These are phyloP conservation scores for Delonix regia DNA, from an alignment of 306 rosid genomes.

Conservation along the genomic window DNA sequence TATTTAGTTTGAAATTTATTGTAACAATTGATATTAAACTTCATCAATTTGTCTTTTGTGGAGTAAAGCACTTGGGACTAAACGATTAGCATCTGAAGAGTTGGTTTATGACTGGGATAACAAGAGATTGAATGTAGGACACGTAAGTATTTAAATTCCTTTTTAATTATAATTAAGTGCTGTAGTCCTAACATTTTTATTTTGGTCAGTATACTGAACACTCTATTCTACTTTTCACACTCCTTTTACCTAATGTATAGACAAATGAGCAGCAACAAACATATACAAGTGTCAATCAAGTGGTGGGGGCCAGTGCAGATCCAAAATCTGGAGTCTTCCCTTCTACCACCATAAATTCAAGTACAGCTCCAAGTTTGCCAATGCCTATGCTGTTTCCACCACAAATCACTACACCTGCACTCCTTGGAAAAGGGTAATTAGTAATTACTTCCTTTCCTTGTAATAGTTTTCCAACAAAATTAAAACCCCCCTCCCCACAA, in stretches of 20 bases:
- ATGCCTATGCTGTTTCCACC: constrained; percentile 56
- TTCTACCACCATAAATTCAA: constrained; percentile 49
- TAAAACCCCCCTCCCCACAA: too few species aligned
- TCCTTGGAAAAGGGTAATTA: constrained; percentile 89
- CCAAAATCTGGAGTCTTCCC: constrained; percentile 54
- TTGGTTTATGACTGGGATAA: constrained; percentile 81
- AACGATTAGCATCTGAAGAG: constrained; percentile 91
- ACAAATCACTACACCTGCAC: constrained; percentile 59
- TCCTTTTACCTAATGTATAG: background rate
- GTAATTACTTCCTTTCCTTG: constrained; percentile 49
- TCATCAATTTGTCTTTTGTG: constrained; percentile 28
- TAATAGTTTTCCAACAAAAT: background rate
- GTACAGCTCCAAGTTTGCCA: constrained; percentile 53
- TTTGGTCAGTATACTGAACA: background rate
- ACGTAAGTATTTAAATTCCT: constrained; percentile 55
- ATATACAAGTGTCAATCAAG: constrained; percentile 16
- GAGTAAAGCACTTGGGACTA: constrained; percentile 80
- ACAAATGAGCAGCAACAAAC: constrained; percentile 20
- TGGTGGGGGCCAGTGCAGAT: constrained; percentile 33
- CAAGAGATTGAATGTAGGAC: constrained; percentile 88
- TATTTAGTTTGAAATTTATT: constrained; percentile 2
- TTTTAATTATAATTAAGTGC: background rate
- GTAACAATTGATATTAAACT: constrained; percentile 40
- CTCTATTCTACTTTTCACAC: background rate
- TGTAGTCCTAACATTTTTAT: background rate